phyloP scores from a whole-genome alignment of 2,329 filamentous ascomycete genomes.

The Sclerotinia subarctica region DNA sequence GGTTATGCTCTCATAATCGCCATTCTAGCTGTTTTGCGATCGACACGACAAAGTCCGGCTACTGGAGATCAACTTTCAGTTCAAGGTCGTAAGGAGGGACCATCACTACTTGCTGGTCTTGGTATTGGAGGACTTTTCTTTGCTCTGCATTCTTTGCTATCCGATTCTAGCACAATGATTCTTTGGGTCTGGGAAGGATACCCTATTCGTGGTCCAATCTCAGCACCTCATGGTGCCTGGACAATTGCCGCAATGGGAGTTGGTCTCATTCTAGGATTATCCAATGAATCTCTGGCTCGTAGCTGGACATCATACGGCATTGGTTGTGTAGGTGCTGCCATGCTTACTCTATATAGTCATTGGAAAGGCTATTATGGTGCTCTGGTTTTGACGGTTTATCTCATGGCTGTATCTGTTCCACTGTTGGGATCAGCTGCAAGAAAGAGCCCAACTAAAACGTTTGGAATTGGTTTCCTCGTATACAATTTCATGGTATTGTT shows the following conservation, averaged over 20 bases:
- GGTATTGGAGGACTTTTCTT: constrained; percentile 85
- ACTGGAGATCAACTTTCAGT: constrained; percentile 42
- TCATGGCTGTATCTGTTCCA: constrained; percentile 74
- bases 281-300: constrained; percentile 64
- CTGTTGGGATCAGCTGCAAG: constrained; percentile 74
- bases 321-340: constrained; percentile 73
- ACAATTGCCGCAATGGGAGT: constrained; percentile 84
- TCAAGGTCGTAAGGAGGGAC: constrained; percentile 60
- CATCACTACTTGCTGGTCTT: constrained; percentile 67
- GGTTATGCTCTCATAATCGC: constrained; percentile 75
- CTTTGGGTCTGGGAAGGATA: constrained; percentile 98
- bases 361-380: constrained; percentile 91
- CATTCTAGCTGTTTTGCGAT: constrained; percentile 69
- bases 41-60: constrained; percentile 64
- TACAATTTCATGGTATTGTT: constrained; percentile 97
- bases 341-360: constrained; percentile 72
- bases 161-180: constrained; percentile 98
- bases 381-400: constrained; percentile 70
- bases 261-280: constrained; percentile 74
- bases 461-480: constrained; percentile 82
- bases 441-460: constrained; percentile 73
- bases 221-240: constrained; percentile 84
- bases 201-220: constrained; percentile 81
- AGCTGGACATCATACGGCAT: constrained; percentile 78
- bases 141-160: constrained; percentile 84